Evolutionary conservation across 495 filamentous ascomycete genomes (phyloP).

Genomic region (Xylaria nigripes): DNA sequence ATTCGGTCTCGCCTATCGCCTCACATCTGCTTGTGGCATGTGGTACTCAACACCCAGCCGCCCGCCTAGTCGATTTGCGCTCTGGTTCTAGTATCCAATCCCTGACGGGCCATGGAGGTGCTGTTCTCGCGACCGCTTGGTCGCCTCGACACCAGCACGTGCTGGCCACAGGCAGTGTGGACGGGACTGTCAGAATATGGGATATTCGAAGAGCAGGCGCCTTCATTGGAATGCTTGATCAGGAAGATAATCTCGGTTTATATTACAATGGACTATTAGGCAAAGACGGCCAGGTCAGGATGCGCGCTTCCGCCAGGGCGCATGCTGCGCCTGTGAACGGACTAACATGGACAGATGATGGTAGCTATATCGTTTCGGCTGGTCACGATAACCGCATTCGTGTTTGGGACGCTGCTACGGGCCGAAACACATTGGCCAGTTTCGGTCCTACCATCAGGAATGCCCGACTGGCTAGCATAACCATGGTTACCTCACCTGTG

Average conservation of each 20-base stretch:
- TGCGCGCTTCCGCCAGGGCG: slow-evolving; percentile 48
- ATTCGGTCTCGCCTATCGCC: slow-evolving; percentile 64
- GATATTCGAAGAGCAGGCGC: slow-evolving; percentile 69
- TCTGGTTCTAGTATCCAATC: slow-evolving; percentile 70
- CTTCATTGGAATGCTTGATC: slow-evolving; percentile 66
- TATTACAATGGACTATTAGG: slow-evolving; percentile 26
- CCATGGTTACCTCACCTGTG: slow-evolving; percentile 53
- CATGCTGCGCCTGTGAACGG: slow-evolving; percentile 76
- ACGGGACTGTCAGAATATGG: slow-evolving; percentile 76
- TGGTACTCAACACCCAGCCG: slow-evolving; percentile 69
- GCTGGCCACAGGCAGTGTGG: slow-evolving; percentile 66
- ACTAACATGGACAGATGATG: slow-evolving; percentile 72
- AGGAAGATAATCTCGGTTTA: slow-evolving; percentile 65
- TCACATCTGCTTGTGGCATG: slow-evolving; percentile 71
- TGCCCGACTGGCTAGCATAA: slow-evolving; percentile 52
- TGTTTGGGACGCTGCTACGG: slow-evolving; percentile 72
- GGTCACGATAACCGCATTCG: slow-evolving; percentile 76
- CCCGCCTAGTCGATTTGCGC: slow-evolving; percentile 74
- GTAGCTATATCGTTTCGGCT: slow-evolving; percentile 61
- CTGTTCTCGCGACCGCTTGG: slow-evolving; percentile 69
- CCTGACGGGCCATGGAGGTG: slow-evolving; percentile 59
- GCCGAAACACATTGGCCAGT: slow-evolving; percentile 73
- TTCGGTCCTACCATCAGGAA: slow-evolving; percentile 77
- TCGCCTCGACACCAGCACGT: slow-evolving; percentile 69
- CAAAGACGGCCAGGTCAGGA: slow-evolving; percentile 24